Evolutionary conservation across 202 grass and related monocot species (phyloP), one percentile per base, ranked within the genome.

Genomic region (Zoysia matrella): DNA sequence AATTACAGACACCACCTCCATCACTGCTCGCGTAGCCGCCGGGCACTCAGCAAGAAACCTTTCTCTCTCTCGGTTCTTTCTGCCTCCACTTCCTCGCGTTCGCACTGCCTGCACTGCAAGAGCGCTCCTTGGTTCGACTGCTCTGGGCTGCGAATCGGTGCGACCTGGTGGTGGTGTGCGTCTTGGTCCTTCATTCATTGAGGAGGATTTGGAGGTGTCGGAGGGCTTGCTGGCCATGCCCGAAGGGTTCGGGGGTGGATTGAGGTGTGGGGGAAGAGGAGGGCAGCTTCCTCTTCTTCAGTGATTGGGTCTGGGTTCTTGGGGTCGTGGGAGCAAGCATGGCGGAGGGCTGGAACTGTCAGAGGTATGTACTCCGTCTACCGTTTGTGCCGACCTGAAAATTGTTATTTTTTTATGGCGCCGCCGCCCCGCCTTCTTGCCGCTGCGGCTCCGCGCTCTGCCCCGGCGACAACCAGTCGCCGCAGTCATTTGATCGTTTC

Each of bases 191-290:
- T 77, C 73, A 15, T 69, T 82, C 65, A 15, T 83, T 71, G 48
- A 18, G 7, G 74, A 68, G 73, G 54, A 69, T 43, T 53, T 36
- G 83, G 79, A 86, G 48, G 47, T 9, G 15, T 80, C 51, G 49
- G 77, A 52, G 53, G 39, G 52, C 71, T 75, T 78, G 67, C 75
- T 62, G 57, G 74, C 75, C 71, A 94, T 94, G 92, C 43, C 87
- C 76, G 8, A 75, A 66, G 87, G 66, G 36, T 58, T 65, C 22
- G 55, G 74, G 60, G 84, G 92, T 94, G 92, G 89, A 87, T 64
- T 91, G 86, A 85, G 47, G 84, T 41, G 82, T 80, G 74, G 78
- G 82, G 71, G 76, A 71, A 72, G 84, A 83, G 86, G 89, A 85
- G 77, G 82, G 67, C 43, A 76, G 84, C 76, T 83, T 76, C 78